Evolutionary conservation across 306 rosid species (phyloP), one percentile per base, ranked within the genome.

Genomic region (Morella rubra): DNA sequence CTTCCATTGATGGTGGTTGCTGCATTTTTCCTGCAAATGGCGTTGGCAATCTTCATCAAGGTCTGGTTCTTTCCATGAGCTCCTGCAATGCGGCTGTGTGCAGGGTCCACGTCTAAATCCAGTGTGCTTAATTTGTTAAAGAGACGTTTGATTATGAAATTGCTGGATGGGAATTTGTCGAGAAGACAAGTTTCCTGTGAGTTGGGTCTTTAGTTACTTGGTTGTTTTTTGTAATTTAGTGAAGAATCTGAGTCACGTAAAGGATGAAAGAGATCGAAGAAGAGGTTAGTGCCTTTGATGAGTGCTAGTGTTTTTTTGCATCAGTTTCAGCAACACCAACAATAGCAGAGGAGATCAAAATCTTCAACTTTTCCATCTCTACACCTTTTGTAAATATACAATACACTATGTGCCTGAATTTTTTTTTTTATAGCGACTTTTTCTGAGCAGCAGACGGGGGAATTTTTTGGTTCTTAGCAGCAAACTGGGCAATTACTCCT

Each of bases 1-100:
- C 86, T 95, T 75, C 76, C 93, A 12, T 13, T 87, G 72, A 69
- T 91, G 13, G 37, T 87, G 62, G 41, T 90, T 27, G 96, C 98
- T 0, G 98, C 99, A 76, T 92, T 89, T 77, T 69, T 77, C 80
- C 86, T 96, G 90, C 98, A 96, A 89, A 74, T 96, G 75, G 94
- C 89, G 71, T 82, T 96, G 89, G 93, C 98, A 58, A 68, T 92
- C 87, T 96, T 96, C 90, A 85, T 96, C 84, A 96, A 96, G 89
- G 97, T 86, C 81, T 89, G 91, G 97, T 96, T 96, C 96, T 96
- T 96, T 84, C 90, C 91, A 18, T 96, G 80, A 93, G 90, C 49
- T 75, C 68, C 47, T 73, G 74, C 42, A 11, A 19, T 2, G 76
- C 54, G 60, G 61, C 47, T 52, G 51, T 44, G 62, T 77, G 77